Evolutionary conservation across 768 basidiomycete genomes (phyloP), one percentile per base, ranked within the genome.

Genomic region (Boletus subcaerulescens): DNA sequence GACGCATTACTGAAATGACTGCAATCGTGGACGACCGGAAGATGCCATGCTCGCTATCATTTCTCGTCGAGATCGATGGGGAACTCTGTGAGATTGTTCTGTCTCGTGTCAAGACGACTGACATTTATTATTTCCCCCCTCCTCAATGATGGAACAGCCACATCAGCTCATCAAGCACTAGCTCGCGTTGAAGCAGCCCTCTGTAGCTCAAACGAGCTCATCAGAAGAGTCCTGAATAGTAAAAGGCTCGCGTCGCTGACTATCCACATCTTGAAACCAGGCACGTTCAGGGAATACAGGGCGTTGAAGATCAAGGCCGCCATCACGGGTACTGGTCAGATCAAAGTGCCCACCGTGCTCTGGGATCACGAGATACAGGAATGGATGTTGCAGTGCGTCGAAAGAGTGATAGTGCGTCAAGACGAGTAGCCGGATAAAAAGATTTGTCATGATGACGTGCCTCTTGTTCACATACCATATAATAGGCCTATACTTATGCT

Each of bases 221-320:
- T 62, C n/a, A 9, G 6, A 32, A n/a, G n/a, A 8, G 24, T 38
- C 2, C 2, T 65, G n/a, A 7, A 51, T 4, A 7, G 7, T 1
- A 35, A 48, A 17, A 50, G 26, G 10, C 48, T 65, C 5, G 46
- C 22, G 2, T n/a, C 53, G n/a, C 60, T 58, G 14, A 60, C 49
- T 8, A 31, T 65, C 15, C 47, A 62, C 20, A 20, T 65, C 38
- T 11, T 63, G 15, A 50, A 51, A 45, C 45, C 43, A 8, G 58
- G 64, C 18, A 65, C 64, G 17, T 65, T 65, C 20, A 48, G 51
- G 14, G 60, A 65, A 31, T 65, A 58, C 20, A 50, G 58, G 20
- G 20, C 36, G 9, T 9, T 44, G 11, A 62, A 52, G 32, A 45
- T 58, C 52, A 41, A 56, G 38, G 39, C 48, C 0, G 22, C 53